phyloP scores from a whole-genome alignment of 257 asterid genomes.

The Anisodus tanguticus region DNA sequence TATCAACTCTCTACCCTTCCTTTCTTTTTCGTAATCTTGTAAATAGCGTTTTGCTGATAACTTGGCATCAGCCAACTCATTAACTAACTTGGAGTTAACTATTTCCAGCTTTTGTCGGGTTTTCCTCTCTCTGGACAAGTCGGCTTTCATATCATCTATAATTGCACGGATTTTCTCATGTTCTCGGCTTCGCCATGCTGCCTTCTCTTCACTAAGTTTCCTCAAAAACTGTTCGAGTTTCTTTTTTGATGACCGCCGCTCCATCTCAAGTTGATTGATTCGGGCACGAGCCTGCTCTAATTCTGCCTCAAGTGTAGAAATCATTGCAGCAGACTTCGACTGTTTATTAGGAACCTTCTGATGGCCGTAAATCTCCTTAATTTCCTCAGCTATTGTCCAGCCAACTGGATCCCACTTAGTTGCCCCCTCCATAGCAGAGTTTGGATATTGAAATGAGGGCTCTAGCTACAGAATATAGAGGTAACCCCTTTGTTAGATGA shows the following conservation, averaged over 20 bases:
- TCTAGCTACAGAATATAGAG: conserved; percentile 45
- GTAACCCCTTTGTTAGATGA: conserved; percentile 17
- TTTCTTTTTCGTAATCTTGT: conserved; percentile 65
- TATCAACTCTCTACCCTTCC: conserved; percentile 63
- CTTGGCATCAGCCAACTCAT: conserved; percentile 63
- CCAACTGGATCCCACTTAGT: conserved; percentile 73
- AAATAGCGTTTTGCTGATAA: conserved; percentile 55
- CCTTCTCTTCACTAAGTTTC: conserved; percentile 65
- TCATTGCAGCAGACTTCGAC: conserved; percentile 41
- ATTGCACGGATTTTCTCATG: conserved; percentile 65
- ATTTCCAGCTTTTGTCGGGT: conserved; percentile 60
- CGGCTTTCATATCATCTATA: conserved; percentile 59
- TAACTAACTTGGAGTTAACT: conserved; percentile 62
- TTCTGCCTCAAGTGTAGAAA: conserved; percentile 58
- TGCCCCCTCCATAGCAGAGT: conserved; percentile 65
- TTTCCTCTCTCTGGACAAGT: conserved; percentile 60
- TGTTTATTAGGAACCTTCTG: conserved; percentile 41
- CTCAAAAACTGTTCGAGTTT: conserved; percentile 69
- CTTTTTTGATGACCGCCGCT: conserved; percentile 60
- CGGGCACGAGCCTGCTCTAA: conserved; percentile 62
- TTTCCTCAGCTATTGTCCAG: conserved; percentile 43
- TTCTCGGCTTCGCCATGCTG: conserved; percentile 68
- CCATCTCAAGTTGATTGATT: conserved; percentile 60
- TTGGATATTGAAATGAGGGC: conserved; percentile 45
- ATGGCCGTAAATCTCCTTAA: conserved; percentile 41